Percentiles rank a stretch among this genome's conserved stretches.
Conservation (phyloP, 177 flowering plant genomes). For the Vitis hybrid region DNA sequence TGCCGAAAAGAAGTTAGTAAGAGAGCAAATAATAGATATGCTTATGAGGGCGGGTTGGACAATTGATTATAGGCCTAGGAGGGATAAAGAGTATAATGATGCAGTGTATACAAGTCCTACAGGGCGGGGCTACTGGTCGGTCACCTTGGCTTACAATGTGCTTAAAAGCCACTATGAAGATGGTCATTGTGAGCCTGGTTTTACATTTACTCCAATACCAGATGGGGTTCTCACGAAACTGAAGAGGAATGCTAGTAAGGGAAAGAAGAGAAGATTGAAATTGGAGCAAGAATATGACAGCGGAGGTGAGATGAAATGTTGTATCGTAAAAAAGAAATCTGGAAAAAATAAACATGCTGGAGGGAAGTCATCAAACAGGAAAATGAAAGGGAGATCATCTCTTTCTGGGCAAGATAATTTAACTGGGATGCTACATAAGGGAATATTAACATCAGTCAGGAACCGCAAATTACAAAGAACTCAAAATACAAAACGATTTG, state of each 20-base stretch:
- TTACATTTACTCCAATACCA: slow-evolving; percentile 46
- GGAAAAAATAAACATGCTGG: neutral
- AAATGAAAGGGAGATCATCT: slow-evolving; percentile 8
- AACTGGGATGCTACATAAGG: neutral
- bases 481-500: slow-evolving; percentile 30
- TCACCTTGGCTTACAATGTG: slow-evolving; percentile 48
- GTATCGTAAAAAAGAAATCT: slow-evolving; percentile 8
- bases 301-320: slow-evolving; percentile 4
- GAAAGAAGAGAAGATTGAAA: slow-evolving; percentile 22
- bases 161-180: slow-evolving; percentile 36
- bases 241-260: slow-evolving; percentile 25
- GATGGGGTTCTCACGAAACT: slow-evolving; percentile 38
- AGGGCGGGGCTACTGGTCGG: slow-evolving; percentile 59
- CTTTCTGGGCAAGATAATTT: slow-evolving; percentile 3
- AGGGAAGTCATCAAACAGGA: slow-evolving; percentile 9
- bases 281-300: slow-evolving; percentile 8
- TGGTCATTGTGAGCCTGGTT: slow-evolving; percentile 16
- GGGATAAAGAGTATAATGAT: slow-evolving; percentile 41
- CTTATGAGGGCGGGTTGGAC: slow-evolving; percentile 54
- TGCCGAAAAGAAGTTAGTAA: slow-evolving; percentile 31
- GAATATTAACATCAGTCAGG: slow-evolving; percentile 9
- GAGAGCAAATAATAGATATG: slow-evolving; percentile 36
- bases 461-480: slow-evolving; percentile 12
- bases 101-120: slow-evolving; percentile 53
- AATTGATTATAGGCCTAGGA: slow-evolving; percentile 48